These are phyloP conservation scores for Epichloe sp. DNA, from an alignment of 2,329 filamentous ascomycete genomes.

Conservation along the genomic window DNA sequence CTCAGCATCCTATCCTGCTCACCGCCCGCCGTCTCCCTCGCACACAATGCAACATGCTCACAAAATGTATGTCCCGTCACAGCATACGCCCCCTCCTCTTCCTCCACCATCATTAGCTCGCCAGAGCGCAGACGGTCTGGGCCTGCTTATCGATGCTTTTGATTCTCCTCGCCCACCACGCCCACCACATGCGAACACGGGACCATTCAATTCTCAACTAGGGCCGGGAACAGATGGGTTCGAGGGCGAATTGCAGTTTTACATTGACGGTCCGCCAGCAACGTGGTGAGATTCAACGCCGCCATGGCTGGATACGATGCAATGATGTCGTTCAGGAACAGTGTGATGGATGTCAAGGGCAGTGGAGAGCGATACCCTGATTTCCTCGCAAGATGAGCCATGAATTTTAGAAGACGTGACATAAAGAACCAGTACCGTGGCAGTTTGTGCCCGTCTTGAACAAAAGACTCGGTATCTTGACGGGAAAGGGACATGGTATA, in stretches of 20 bases:
- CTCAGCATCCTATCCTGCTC: conserved; percentile 11
- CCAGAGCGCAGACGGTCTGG: conserved; percentile 20
- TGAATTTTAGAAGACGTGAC: no score
- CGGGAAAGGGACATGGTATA: no score
- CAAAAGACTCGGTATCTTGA: no score
- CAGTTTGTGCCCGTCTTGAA: no score
- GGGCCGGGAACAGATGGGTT: conserved; percentile 31
- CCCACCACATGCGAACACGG: conserved; percentile 6
- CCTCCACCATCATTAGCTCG: conserved; percentile 7
- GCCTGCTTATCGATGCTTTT: conserved; percentile 29
- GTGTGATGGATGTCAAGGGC: background rate
- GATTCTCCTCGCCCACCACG: conserved; percentile 16
- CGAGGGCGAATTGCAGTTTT: conserved; percentile 31
- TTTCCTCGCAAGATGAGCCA: no score
- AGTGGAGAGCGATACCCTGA: background rate
- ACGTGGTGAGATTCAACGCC: conserved; percentile 6
- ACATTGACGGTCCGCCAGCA: conserved; percentile 24
- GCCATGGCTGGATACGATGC: conserved; percentile 8
- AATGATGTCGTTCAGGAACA: background rate
- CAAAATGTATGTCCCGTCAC: conserved; percentile 6
- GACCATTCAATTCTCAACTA: conserved; percentile 10
- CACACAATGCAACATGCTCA: conserved; percentile 3
- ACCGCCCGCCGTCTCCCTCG: conserved; percentile 8
- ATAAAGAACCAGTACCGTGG: no score
- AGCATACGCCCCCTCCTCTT: conserved; percentile 4